These are phyloP conservation scores for Tritrichomonas foetus DNA, from an alignment of 208 protist genomes.

Conservation along the genomic window DNA sequence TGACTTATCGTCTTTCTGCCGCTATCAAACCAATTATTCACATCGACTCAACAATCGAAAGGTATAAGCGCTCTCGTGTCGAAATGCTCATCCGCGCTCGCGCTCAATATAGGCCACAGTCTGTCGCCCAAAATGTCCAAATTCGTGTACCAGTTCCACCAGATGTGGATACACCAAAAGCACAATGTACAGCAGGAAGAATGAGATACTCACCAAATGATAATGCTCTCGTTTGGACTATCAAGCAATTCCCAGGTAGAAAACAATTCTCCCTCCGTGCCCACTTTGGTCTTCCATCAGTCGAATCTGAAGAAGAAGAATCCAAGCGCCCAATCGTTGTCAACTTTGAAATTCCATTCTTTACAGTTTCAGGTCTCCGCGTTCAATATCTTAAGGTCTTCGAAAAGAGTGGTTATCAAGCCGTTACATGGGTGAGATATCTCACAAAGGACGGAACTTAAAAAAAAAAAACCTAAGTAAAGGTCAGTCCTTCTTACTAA, in stretches of 20 bases:
- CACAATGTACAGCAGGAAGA: constrained; percentile 70
- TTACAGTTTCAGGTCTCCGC: constrained; percentile 90
- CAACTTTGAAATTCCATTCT: constrained; percentile 95
- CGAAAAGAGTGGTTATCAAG: constrained; percentile 77
- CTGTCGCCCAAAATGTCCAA: constrained; percentile 87
- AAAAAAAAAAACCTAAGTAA: constrained; percentile 63
- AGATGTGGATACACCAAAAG: constrained; percentile 87
- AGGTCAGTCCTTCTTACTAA: background rate
- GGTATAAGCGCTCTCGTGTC: constrained; percentile 76
- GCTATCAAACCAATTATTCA: constrained; percentile 74
- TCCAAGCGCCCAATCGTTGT: constrained; percentile 83
- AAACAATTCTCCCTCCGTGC: constrained; percentile 77
- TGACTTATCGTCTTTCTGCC: constrained; percentile 79
- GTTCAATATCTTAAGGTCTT: constrained; percentile 94
- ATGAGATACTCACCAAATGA: constrained; percentile 89
- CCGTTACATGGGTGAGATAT: constrained; percentile 94
- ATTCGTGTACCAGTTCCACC: constrained; percentile 91
- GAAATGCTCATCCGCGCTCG: constrained; percentile 77
- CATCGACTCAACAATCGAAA: constrained; percentile 61
- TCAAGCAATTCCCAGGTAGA: constrained; percentile 87
- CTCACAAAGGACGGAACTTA: constrained; percentile 89
- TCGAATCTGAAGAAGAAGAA: constrained; percentile 68
- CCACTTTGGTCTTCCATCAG: constrained; percentile 85
- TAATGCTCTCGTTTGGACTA: constrained; percentile 86
- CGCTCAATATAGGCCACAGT: constrained; percentile 78